Base-by-base conservation (phyloP, 2,329 filamentous ascomycete genomes). In the Cryphonectria parasitica region DNA sequence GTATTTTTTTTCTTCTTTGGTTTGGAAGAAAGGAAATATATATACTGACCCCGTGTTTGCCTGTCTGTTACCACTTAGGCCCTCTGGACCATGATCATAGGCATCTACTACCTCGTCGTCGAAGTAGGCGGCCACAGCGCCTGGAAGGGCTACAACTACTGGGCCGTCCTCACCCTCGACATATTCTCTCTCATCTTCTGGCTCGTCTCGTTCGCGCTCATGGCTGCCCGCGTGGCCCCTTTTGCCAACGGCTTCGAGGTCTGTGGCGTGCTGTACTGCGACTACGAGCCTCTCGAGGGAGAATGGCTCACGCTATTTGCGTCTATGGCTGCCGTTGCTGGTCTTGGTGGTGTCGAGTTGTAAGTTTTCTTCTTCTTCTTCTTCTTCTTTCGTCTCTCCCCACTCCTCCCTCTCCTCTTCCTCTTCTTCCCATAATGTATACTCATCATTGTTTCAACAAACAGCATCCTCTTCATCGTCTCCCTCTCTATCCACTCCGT, bases 131-230 rank as follows among this genome's bases (percentile, higher is more conserved):
- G 78, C 0, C 79, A 82, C n/a, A 76, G 77, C 2, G 74, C 80
- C 28, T 63, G 25, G 34, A 52, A 39, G 25, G 61, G 43, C 2
- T 87, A 85, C 77, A 89, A 88, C 77, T 85, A 85, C 77, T 88
- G 85, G 83, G 84, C 84, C 36, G 80, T 86, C 10, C 77, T 89
- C 3, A 80, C 79, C 31, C 78, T 89, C 52, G 87, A 89, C 73
- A 81, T 85, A 28, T 81, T 85, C 69, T 81, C 86, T 41, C 76
- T 85, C 67, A 71, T 89, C 69, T 85, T 89, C 77, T 89, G 86
- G 87, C 78, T 87, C 49, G 74, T 79, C 66, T 79, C 82, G 1
- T 83, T 85, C 56, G 82, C 80, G 17, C 73, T 84, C 22, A 75
- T 83, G 13, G 83, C 83, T 10, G 74, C 80, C 22, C 74, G 81